Percentiles rank a stretch among this genome's conserved stretches.
Evolutionary conservation across 2,329 filamentous ascomycete genomes (phyloP).

Genomic region (Rachicladosporium sp.): DNA sequence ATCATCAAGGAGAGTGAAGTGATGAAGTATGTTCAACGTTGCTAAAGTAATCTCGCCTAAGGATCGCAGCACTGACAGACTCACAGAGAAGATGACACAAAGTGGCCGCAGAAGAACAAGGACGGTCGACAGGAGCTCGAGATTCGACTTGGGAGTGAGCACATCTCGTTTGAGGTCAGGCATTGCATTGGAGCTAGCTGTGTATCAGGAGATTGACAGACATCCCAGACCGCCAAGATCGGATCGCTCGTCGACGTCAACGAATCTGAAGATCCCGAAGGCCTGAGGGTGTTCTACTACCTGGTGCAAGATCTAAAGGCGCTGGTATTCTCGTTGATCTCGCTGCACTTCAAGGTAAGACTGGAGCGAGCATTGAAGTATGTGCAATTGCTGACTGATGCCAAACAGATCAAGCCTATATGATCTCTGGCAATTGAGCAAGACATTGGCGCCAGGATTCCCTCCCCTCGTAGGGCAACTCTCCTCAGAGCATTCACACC

Average conservation of each 20-base stretch:
- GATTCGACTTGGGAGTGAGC: slow-evolving; percentile 83
- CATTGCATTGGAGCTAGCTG: not conserved
- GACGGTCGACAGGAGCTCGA: slow-evolving; percentile 94
- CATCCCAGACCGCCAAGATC: slow-evolving; percentile 83
- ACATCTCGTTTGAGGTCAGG: slow-evolving; percentile 90
- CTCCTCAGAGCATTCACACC: too few species aligned
- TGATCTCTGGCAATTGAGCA: slow-evolving; percentile 6
- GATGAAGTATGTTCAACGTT: slow-evolving; percentile 56
- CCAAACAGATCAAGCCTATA: slow-evolving; percentile 21
- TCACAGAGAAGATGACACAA: slow-evolving; percentile 83
- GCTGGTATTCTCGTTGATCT: slow-evolving; percentile 89
- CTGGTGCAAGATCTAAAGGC: slow-evolving; percentile 95
- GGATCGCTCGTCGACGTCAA: slow-evolving; percentile 93
- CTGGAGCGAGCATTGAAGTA: not conserved
- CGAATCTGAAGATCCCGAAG: slow-evolving; percentile 90
- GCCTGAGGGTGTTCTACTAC: slow-evolving; percentile 95
- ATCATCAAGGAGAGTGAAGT: slow-evolving; percentile 95
- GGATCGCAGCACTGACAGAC: too few species aligned
- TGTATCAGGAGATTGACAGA: slow-evolving; percentile 12
- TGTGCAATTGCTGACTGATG: slow-evolving; percentile 1
- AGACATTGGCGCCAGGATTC: too few species aligned
- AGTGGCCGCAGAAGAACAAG: slow-evolving; percentile 99
- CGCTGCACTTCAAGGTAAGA: slow-evolving; percentile 82
- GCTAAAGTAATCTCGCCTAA: too few species aligned
- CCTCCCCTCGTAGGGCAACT: too few species aligned